Conservation (phyloP, 2,329 filamentous ascomycete genomes). For the Fonsecaea pugnacius region DNA sequence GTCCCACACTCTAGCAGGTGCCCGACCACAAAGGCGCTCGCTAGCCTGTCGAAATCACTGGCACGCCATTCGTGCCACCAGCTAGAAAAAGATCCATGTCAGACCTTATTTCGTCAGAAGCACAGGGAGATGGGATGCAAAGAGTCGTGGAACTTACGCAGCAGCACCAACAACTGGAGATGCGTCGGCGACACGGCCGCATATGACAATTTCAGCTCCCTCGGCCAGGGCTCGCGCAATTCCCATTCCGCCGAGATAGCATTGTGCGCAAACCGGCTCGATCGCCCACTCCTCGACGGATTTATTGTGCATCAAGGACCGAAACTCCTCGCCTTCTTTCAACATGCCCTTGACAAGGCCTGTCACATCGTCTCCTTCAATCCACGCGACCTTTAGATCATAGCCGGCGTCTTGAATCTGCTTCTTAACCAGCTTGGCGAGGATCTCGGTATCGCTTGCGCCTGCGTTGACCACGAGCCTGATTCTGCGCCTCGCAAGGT, state of each 20-base stretch:
- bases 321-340: conserved; percentile 18
- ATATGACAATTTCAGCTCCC: conserved; percentile 42
- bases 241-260: conserved; percentile 56
- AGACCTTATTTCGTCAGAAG: no score
- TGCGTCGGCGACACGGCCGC: conserved; percentile 41
- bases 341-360: conserved; percentile 45
- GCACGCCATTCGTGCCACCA: conserved; percentile 32
- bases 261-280: conserved; percentile 32
- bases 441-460: conserved; percentile 56
- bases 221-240: conserved; percentile 40
- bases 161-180: conserved; percentile 36
- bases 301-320: neutral
- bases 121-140: no score
- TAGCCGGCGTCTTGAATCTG: conserved; percentile 38
- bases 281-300: neutral
- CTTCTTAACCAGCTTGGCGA: conserved; percentile 48
- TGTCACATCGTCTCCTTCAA: no score
- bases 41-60: conserved; percentile 30
- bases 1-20: conserved; percentile 43
- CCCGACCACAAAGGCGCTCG: conserved; percentile 37
- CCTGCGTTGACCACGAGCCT: conserved; percentile 63
- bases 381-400: conserved; percentile 50
- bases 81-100: no score
- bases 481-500: conserved; percentile 43
- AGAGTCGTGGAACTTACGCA: no score